Conservation (phyloP, 2,329 filamentous ascomycete genomes). For the Paradendryphiella salina region DNA sequence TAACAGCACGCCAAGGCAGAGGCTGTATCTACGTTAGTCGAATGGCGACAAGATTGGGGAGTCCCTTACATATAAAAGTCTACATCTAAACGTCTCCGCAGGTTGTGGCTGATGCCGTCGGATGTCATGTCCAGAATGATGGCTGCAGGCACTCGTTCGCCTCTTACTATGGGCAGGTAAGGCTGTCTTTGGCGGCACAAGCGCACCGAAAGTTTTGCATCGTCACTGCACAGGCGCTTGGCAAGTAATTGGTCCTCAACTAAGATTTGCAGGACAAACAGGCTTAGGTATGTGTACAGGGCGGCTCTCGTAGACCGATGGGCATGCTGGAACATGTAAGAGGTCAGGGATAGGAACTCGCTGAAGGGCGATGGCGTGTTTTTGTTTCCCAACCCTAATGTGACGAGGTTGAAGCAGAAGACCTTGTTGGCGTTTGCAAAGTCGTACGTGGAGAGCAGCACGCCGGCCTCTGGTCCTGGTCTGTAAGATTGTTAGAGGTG, state of each 20-base stretch:
- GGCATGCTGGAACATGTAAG: conserved; percentile 91
- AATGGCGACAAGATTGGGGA: background rate
- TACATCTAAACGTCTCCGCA: conserved; percentile 81
- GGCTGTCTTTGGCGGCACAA: conserved; percentile 89
- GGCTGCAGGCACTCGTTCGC: conserved; percentile 73
- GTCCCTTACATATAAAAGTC: conserved; percentile 69
- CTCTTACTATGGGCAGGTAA: conserved; percentile 73
- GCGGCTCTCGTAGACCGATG: conserved; percentile 78
- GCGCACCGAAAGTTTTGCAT: conserved; percentile 72
- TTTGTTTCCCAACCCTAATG: conserved; percentile 62
- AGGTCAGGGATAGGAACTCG: conserved; percentile 82
- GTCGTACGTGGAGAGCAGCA: conserved; percentile 86
- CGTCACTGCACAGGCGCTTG: conserved; percentile 81
- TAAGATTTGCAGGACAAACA: conserved; percentile 82
- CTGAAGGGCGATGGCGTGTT: conserved; percentile 74
- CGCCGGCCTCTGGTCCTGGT: conserved; percentile 75
- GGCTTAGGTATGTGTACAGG: conserved; percentile 80
- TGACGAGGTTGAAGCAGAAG: conserved; percentile 84
- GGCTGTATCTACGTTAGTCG: conserved; percentile 48
- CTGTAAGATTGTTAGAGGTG: conserved; percentile 51
- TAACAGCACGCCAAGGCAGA: conserved; percentile 79
- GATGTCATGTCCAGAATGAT: conserved; percentile 83
- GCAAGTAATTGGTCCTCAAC: conserved; percentile 82
- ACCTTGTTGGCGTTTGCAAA: conserved; percentile 94
- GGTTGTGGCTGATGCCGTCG: conserved; percentile 91